Evolutionary conservation across 108 stramenopile genomes (phyloP).

Genomic region (Skeletonema costatum): DNA sequence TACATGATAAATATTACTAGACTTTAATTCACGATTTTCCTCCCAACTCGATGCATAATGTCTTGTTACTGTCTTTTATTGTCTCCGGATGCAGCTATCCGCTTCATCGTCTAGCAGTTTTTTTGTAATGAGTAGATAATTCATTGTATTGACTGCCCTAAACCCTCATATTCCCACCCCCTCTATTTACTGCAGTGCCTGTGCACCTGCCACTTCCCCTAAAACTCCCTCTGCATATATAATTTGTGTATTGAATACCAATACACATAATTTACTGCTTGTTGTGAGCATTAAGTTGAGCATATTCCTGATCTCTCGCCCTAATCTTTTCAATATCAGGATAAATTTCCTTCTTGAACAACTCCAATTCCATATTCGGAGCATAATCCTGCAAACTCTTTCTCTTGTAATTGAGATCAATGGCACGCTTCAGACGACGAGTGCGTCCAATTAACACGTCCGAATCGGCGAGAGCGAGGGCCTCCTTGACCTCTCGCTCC

Average conservation of each 20-base stretch:
- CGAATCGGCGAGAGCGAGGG: conserved; percentile 79
- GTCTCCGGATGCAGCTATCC: too few species aligned
- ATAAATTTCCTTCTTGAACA: conserved; percentile 80
- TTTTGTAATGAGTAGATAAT: too few species aligned
- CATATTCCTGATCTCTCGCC: conserved; percentile 81
- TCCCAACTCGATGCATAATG: not conserved
- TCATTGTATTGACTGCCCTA: too few species aligned
- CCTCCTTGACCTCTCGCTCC: conserved; percentile 76
- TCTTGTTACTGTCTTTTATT: too few species aligned
- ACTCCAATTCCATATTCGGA: conserved; percentile 64
- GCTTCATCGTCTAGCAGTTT: too few species aligned
- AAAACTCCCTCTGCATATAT: too few species aligned
- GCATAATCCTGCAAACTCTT: conserved; percentile 87
- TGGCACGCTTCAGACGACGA: conserved; percentile 87
- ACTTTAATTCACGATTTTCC: not conserved
- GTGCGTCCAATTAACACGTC: conserved; percentile 81
- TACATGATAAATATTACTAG: not conserved
- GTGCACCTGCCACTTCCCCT: too few species aligned
- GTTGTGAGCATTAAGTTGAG: conserved; percentile 23
- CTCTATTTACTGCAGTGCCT: too few species aligned
- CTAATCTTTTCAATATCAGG: conserved; percentile 77
- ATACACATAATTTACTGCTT: too few species aligned
- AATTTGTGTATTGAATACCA: too few species aligned
- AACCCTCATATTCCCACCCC: too few species aligned
- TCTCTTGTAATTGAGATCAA: conserved; percentile 85